These are phyloP conservation scores for Gaultheria prostrata DNA, from an alignment of 148 eudicot genomes.

Conservation along the genomic window DNA sequence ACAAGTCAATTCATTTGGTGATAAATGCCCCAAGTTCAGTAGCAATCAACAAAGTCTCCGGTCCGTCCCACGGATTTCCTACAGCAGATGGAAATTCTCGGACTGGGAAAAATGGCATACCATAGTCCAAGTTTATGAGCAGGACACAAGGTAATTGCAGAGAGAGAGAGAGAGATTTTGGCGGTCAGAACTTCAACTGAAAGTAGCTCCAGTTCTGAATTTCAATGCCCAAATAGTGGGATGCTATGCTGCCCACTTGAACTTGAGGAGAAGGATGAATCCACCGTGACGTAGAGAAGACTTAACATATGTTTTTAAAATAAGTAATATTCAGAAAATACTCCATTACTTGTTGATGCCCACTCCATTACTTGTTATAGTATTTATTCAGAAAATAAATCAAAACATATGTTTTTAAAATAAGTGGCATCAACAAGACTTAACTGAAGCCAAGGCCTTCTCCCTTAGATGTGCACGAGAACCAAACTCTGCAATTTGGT, in stretches of 20 bases:
- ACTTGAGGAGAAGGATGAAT: not conserved
- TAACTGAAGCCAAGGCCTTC: conserved; percentile 68
- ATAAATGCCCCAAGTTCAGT: too few species aligned
- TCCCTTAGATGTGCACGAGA: conserved; percentile 82
- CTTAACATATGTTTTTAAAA: too few species aligned
- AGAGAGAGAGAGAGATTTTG: not conserved
- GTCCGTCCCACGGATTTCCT: too few species aligned
- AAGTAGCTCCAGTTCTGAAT: not conserved
- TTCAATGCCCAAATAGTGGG: not conserved
- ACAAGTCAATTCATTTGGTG: not conserved
- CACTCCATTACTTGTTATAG: not conserved
- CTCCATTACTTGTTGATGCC: too few species aligned
- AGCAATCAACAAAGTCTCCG: too few species aligned
- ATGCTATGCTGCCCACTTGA: not conserved
- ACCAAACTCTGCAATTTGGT: conserved; percentile 53
- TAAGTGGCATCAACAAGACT: conserved; percentile 10
- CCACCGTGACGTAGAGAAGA: not conserved
- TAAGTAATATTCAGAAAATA: too few species aligned
- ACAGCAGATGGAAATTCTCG: too few species aligned
- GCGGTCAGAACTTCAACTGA: not conserved
- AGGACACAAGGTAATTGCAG: not conserved
- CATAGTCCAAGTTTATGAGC: not conserved
- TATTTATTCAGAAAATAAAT: not conserved
- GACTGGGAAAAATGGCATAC: not conserved
- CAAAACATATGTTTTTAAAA: not conserved